Evolutionary conservation across 108 stramenopile species (phyloP), one percentile per base, ranked within the genome.

Genomic region (Pseudonitzschia delicatissima): DNA sequence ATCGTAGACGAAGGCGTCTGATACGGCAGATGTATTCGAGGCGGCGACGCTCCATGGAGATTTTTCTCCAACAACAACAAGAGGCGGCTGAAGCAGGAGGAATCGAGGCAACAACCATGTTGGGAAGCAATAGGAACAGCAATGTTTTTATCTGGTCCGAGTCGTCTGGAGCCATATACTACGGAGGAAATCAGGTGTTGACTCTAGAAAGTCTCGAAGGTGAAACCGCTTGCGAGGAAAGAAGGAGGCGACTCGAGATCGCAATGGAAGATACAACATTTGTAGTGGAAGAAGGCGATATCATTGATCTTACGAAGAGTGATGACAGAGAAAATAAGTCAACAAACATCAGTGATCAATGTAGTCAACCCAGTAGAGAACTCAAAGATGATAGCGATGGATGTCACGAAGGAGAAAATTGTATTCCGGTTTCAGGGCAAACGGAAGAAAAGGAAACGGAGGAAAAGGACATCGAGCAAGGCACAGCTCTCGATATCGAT

Each of bases 1-100:
- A 80, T 63, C 78, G 85, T 12, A 53, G 83, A 62, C 74, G 83
- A 21, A 66, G 83, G 60, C 33, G 62, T 1, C 68, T 74, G 64
- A 23, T 44, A 9, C 68, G 77, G 7, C 17, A 74, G 25, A 39
- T 27, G 4, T 2, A 47, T 12, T 45, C 18, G 34, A 53, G 48
- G 40, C 69, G 75, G 42, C 69, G 65, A 27, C 55, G 29, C 17
- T 35, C 35, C 17, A 25, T 65, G 25, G 39, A 50, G 18, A 70
- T 23, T 5, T 51, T 3, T 0, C 49, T 51, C 11, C 48, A 50
- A 25, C 63, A 49, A 42, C 64, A 72, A 37, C 59, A 74, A 28
- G 64, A 31, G n/a, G 58, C 49, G 5, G n/a, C n/a, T n/a, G n/a
- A n/a, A n/a, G n/a, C n/a, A n/a, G n/a, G n/a, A n/a, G n/a, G n/a